phyloP scores from a whole-genome alignment of 202 grass and related monocot species.

The Setaria viridis region DNA sequence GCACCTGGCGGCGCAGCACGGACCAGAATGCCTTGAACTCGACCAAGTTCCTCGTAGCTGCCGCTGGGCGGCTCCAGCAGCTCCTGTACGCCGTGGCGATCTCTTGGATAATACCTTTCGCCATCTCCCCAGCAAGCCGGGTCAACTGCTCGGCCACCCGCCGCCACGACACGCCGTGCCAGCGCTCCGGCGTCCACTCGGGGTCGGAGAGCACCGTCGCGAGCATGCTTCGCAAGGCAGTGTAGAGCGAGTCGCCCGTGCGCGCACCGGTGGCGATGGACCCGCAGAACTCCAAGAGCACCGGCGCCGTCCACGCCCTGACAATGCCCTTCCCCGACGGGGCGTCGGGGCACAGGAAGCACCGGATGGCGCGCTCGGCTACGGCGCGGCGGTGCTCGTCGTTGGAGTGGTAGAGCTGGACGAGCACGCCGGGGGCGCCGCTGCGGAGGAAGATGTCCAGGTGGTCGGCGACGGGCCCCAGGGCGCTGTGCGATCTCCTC shows the following conservation, averaged over 20 bases:
- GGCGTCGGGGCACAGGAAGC: background rate
- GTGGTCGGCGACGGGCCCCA: background rate
- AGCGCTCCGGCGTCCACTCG: background rate
- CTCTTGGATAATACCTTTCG: background rate
- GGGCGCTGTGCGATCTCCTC: background rate
- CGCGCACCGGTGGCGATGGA: slow-evolving; percentile 18
- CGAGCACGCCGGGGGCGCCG: slow-evolving; percentile 43
- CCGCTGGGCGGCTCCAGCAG: background rate
- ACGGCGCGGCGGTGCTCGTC: background rate
- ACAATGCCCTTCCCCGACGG: background rate
- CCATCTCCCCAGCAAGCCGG: background rate
- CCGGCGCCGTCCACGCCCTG: slow-evolving; percentile 29
- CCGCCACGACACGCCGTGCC: background rate
- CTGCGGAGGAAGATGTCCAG: slow-evolving; percentile 47
- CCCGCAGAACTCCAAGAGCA: slow-evolving; percentile 54
- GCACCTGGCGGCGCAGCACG: background rate
- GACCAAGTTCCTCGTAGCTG: background rate
- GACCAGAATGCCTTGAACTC: background rate
- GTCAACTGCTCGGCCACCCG: slow-evolving; percentile 39
- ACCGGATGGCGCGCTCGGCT: background rate
- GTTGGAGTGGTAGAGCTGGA: slow-evolving; percentile 55
- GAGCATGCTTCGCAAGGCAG: slow-evolving; percentile 34
- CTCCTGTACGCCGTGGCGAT: background rate
- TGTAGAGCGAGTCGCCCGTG: slow-evolving; percentile 41
- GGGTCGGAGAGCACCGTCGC: slow-evolving; percentile 39